Conservation (phyloP, 805 yeast species). For the Spencermartinsiella europaea region DNA sequence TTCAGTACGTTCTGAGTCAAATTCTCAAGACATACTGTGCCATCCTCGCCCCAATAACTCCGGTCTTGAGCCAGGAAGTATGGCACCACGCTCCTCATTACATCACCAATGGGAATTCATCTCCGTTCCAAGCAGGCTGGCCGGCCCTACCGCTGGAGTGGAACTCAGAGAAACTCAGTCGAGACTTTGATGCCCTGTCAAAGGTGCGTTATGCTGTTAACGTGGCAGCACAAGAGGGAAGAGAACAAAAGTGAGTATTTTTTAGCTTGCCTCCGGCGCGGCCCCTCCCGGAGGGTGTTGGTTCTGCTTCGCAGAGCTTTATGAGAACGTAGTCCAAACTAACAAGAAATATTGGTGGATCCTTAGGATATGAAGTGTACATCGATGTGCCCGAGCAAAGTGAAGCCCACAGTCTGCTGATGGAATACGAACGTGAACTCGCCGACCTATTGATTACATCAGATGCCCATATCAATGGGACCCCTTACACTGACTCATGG, state of each 20-base stretch:
- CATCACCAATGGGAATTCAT: slow-evolving; percentile 26
- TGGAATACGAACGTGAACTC: slow-evolving; percentile 39
- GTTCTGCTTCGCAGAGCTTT: too few species aligned
- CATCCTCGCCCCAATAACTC: slow-evolving; percentile 73
- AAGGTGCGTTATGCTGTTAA: slow-evolving; percentile 46
- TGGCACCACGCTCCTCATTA: slow-evolving; percentile 56
- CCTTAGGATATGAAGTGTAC: slow-evolving; percentile 53
- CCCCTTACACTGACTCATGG: slow-evolving; percentile 25
- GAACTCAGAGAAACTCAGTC: slow-evolving; percentile 34
- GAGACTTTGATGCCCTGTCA: slow-evolving; percentile 45
- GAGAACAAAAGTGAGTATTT: slow-evolving; percentile 43
- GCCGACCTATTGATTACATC: slow-evolving; percentile 64
- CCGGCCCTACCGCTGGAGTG: slow-evolving; percentile 35
- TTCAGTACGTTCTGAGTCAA: slow-evolving; percentile 57
- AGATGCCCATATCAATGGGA: slow-evolving; percentile 38
- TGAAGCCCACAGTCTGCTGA: slow-evolving; percentile 11
- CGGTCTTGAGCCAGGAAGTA: slow-evolving; percentile 80
- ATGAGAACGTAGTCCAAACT: too few species aligned
- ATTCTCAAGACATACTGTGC: slow-evolving; percentile 60
- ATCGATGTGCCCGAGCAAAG: slow-evolving; percentile 26
- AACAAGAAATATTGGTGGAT: slow-evolving; percentile 32
- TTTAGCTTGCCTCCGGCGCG: too few species aligned
- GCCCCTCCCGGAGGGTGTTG: too few species aligned
- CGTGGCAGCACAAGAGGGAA: slow-evolving; percentile 50
- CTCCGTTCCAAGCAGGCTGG: slow-evolving; percentile 50